Base-by-base conservation (phyloP, 2,329 filamentous ascomycete species). In the Epichloe aotearoae region DNA sequence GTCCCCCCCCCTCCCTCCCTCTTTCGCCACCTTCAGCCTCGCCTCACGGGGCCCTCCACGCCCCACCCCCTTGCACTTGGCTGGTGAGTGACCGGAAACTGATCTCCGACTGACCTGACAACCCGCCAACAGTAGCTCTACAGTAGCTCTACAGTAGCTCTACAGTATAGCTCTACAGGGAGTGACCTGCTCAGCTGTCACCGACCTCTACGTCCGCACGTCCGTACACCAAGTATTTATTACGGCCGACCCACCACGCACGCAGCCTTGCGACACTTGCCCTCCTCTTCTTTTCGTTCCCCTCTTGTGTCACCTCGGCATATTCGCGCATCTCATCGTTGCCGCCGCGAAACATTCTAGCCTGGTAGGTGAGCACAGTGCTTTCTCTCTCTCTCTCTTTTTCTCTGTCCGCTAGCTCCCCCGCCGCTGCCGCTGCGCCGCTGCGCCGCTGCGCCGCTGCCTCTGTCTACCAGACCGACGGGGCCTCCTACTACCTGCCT, bases 181-280 rank as follows among this genome's bases (percentile, higher is more conserved):
- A 34, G 47, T 37, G 47, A 49, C 47, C 47, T 43, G 30, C 39
- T 42, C 47, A 38, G 40, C 46, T 38, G 40, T 38, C 47, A 38
- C 47, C 15, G 5, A 37, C 14, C 33, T 36, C 20, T 33, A 30
- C 19, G 19, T 19, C 19, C 19, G 19, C 20, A 30, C 19, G 19
- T 19, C 19, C 19, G 19, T 19, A 19, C 34, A 12, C 30, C 23
- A 38, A 47, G 14, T 37, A 7, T 15, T 19, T 11, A 7, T 15
- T 19, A 11, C 19, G 34, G 14, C 15, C n/a, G 20, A 19, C 38
- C n/a, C 30, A 45, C 26, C 42, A n/a, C 42, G 15, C 46, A 14
- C 37, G 15, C 38, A 42, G 46, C 39, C 26, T 41, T 42, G n/a
- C n/a, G n/a, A n/a, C n/a, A n/a, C n/a, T n/a, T n/a, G 26, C 19